Percentiles rank a stretch among this genome's conserved stretches.
Evolutionary conservation across 2,329 filamentous ascomycete species (phyloP).

Genomic region (Kalaharituber pfeilii): DNA sequence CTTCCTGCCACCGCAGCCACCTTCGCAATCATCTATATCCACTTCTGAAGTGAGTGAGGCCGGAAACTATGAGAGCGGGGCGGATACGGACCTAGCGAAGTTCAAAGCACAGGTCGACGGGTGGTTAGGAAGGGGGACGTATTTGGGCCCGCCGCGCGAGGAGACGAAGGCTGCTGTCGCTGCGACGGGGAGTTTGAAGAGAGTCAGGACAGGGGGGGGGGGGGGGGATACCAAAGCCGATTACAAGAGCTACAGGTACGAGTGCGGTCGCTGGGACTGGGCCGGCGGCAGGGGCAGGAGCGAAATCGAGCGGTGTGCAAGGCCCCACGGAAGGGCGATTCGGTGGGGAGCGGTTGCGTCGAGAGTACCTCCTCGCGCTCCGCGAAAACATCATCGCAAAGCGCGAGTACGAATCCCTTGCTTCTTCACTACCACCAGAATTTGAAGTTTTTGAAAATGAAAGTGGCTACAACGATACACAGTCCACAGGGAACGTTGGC

Average conservation of each 20-base stretch:
- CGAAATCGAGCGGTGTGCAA: background rate
- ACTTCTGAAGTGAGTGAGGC: background rate
- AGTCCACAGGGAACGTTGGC: conserved; percentile 3
- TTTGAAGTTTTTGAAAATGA: conserved; percentile 3
- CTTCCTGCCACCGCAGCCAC: background rate
- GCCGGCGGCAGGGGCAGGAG: background rate
- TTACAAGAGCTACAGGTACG: no score
- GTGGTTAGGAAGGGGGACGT: background rate
- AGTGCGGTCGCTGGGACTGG: no score
- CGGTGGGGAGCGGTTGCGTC: conserved; percentile 3
- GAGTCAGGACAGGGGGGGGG: background rate
- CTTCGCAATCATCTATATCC: background rate
- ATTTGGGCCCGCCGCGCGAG: background rate
- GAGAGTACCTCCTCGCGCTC: conserved; percentile 15
- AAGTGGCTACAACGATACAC: background rate
- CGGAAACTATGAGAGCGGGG: conserved; percentile 15
- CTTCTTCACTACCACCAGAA: background rate
- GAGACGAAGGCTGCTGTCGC: background rate
- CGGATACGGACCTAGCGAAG: no score
- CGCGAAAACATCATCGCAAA: conserved; percentile 13
- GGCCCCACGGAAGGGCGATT: background rate
- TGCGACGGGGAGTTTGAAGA: background rate
- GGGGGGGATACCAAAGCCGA: background rate
- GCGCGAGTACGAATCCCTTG: conserved; percentile 10
- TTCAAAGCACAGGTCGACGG: conserved; percentile 19